phyloP scores from a whole-genome alignment of 768 basidiomycete genomes.

The Suillus subaureus region DNA sequence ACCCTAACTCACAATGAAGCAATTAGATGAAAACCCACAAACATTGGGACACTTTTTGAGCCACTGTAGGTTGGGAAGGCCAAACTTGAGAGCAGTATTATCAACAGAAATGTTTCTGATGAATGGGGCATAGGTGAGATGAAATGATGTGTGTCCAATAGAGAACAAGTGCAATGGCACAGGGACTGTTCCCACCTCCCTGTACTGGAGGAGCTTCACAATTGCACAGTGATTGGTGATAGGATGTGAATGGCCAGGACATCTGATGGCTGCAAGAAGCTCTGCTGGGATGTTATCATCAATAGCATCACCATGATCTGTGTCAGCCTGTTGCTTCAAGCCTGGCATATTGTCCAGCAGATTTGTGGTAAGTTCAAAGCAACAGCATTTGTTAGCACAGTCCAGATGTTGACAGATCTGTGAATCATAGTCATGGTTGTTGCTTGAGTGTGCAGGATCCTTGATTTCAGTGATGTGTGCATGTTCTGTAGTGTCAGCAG shows the following conservation, averaged over 20 bases:
- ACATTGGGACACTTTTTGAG: too few relatives aligned
- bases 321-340: constrained; percentile 26
- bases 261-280: not conserved
- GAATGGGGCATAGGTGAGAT: constrained; percentile 26
- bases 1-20: too few relatives aligned
- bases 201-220: not conserved
- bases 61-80: constrained; percentile 15
- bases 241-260: not conserved
- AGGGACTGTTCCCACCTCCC: not conserved
- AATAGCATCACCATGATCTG: constrained; percentile 18
- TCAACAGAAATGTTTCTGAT: constrained; percentile 23
- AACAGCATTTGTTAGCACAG: too few relatives aligned
- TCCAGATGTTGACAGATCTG: too few relatives aligned
- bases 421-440: too few relatives aligned
- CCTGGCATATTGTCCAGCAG: constrained; percentile 11
- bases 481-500: too few relatives aligned
- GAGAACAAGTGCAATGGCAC: constrained; percentile 19
- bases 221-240: constrained; percentile 3
- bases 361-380: not conserved
- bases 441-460: too few relatives aligned
- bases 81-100: constrained; percentile 17
- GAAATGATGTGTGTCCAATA: constrained; percentile 21
- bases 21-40: too few relatives aligned
- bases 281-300: not conserved
- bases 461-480: too few relatives aligned